Conservation (phyloP, 2,329 filamentous ascomycete genomes). For the Cordyceps sp. region DNA sequence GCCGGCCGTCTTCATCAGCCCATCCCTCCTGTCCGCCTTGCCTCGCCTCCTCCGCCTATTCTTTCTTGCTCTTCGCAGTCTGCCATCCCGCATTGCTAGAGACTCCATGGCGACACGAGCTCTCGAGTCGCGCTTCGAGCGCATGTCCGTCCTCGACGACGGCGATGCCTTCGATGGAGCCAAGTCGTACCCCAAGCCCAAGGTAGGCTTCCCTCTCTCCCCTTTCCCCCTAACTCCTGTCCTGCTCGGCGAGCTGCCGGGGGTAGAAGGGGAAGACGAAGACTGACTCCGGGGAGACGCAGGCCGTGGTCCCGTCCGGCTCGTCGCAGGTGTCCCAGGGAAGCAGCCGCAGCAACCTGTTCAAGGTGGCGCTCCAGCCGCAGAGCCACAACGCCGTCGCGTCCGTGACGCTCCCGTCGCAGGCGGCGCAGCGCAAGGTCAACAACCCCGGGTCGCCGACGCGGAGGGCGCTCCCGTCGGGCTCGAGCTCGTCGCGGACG, state of each 20-base stretch:
- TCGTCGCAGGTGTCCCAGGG: conserved; percentile 29
- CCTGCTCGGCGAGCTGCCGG: too few relatives aligned
- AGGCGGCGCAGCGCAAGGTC: conserved; percentile 40
- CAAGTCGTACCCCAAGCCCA: conserved; percentile 51
- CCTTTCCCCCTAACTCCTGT: background rate
- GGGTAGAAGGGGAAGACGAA: too few relatives aligned
- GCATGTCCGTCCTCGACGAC: conserved; percentile 78
- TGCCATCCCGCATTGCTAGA: background rate
- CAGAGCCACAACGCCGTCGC: conserved; percentile 51
- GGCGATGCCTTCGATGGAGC: conserved; percentile 49
- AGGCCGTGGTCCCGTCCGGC: conserved; percentile 13
- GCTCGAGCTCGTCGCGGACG: conserved; percentile 13
- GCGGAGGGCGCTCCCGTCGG: conserved; percentile 30
- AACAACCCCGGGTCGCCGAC: conserved; percentile 31
- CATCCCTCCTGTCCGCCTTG: background rate
- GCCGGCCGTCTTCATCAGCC: background rate
- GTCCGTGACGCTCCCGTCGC: conserved; percentile 50
- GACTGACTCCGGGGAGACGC: too few relatives aligned
- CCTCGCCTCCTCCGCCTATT: background rate
- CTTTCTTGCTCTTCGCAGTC: background rate
- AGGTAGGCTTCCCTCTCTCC: conserved; percentile 35
- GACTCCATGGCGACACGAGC: conserved; percentile 51
- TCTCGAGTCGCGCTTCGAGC: conserved; percentile 78
- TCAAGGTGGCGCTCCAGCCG: conserved; percentile 72
- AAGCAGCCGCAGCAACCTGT: conserved; percentile 58